Evolutionary conservation across 257 asterid species (phyloP).

Genomic region (Ligustrum vulgare): DNA sequence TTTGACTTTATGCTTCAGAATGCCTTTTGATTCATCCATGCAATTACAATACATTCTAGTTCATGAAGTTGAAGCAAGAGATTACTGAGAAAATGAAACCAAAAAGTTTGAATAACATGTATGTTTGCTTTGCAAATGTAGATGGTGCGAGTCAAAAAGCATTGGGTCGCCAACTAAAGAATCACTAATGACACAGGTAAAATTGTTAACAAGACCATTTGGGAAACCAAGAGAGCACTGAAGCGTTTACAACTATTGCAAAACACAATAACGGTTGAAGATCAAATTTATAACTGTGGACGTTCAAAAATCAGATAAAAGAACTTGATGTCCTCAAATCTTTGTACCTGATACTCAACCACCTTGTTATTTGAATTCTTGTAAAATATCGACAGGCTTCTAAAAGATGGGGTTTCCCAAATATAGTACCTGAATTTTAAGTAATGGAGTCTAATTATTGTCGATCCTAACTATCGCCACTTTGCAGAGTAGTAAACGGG

Average conservation of each 20-base stretch:
- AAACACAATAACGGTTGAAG: neutral
- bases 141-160: neutral
- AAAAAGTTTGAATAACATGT: too few relatives aligned
- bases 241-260: neutral
- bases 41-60: neutral
- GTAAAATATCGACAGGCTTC: neutral
- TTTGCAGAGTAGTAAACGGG: too few relatives aligned
- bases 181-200: too few relatives aligned
- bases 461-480: too few relatives aligned
- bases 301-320: neutral
- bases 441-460: too few relatives aligned
- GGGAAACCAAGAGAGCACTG: neutral
- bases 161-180: neutral
- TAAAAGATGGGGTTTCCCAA: neutral
- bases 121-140: neutral
- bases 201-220: too few relatives aligned
- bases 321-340: neutral
- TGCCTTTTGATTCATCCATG: neutral
- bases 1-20: neutral
- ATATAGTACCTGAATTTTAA: neutral
- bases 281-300: neutral
- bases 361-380: neutral
- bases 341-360: neutral
- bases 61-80: neutral
- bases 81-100: neutral